Conservation (phyloP, 495 filamentous ascomycete genomes). For the Daldinia loculata region DNA sequence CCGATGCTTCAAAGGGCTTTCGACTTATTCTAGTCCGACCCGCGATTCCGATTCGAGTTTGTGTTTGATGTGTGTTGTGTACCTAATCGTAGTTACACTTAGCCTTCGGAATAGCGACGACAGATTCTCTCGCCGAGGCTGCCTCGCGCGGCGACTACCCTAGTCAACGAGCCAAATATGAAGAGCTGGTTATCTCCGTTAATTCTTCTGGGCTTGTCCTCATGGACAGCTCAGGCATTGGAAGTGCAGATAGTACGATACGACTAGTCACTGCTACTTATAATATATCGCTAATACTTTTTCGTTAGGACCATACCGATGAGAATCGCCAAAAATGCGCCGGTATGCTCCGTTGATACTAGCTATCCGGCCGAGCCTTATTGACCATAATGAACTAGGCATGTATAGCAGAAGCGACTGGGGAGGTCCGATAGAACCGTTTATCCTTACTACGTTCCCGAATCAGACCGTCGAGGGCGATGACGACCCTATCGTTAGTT, state of each 20-base stretch:
- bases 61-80: not conserved
- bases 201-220: conserved; percentile 59
- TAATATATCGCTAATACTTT: conserved; percentile 21
- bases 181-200: conserved; percentile 52
- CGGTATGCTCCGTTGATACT: conserved; percentile 45
- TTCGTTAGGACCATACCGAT: conserved; percentile 72
- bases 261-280: not conserved
- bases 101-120: conserved; percentile 23
- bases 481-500: conserved; percentile 77
- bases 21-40: conserved; percentile 3
- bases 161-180: conserved; percentile 47
- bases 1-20: conserved; percentile 21
- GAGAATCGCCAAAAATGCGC: conserved; percentile 87
- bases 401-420: conserved; percentile 94
- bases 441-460: conserved; percentile 84
- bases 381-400: conserved; percentile 56
- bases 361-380: conserved; percentile 9
- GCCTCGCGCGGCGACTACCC: conserved; percentile 40
- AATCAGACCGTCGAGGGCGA: conserved; percentile 63
- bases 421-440: conserved; percentile 89
- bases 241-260: conserved; percentile 64
- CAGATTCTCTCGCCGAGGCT: conserved; percentile 42
- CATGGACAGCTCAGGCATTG: conserved; percentile 67
- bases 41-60: not conserved
- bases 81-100: not conserved